A percentile compares a stretch with the other conserved stretches of the same genome.
Evolutionary conservation across 495 filamentous ascomycete genomes (phyloP).

Genomic region (Penicillium bialowiezense): DNA sequence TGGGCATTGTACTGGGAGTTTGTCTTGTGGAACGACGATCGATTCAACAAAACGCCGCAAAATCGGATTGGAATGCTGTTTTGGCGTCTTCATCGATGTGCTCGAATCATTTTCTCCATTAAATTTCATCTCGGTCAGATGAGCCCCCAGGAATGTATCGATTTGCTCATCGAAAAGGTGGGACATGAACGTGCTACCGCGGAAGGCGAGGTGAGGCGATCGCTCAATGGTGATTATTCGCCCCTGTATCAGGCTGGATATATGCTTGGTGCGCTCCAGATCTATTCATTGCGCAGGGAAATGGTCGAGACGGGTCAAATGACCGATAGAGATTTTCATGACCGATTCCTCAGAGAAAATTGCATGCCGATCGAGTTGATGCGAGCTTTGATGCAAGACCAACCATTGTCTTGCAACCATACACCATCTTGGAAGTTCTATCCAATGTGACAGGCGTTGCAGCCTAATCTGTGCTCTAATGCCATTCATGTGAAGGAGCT

Average conservation of each 20-base stretch:
- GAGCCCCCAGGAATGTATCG: slow-evolving; percentile 46
- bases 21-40: slow-evolving; percentile 28
- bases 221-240: too few relatives aligned
- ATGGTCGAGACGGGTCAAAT: slow-evolving; percentile 22
- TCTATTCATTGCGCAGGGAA: slow-evolving; percentile 41
- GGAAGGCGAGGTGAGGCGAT: slow-evolving; percentile 52
- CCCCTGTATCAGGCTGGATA: slow-evolving; percentile 54
- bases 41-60: slow-evolving; percentile 43
- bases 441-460: too few relatives aligned
- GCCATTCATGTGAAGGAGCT: too few relatives aligned
- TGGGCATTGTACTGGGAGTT: slow-evolving; percentile 56
- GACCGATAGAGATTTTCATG: slow-evolving; percentile 49
- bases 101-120: slow-evolving; percentile 50
- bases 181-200: slow-evolving; percentile 55
- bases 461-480: too few relatives aligned
- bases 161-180: slow-evolving; percentile 34
- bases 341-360: slow-evolving; percentile 41
- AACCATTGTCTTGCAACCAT: slow-evolving; percentile 5
- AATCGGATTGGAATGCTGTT: slow-evolving; percentile 50
- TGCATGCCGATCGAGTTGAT: slow-evolving; percentile 53
- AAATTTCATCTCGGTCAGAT: slow-evolving; percentile 49
- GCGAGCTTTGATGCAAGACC: slow-evolving; percentile 34
- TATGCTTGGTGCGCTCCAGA: slow-evolving; percentile 50
- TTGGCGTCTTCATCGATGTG: slow-evolving; percentile 51
- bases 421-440: too few relatives aligned